Base-by-base conservation (phyloP, 768 basidiomycete species). In the Trametes cubensis region DNA sequence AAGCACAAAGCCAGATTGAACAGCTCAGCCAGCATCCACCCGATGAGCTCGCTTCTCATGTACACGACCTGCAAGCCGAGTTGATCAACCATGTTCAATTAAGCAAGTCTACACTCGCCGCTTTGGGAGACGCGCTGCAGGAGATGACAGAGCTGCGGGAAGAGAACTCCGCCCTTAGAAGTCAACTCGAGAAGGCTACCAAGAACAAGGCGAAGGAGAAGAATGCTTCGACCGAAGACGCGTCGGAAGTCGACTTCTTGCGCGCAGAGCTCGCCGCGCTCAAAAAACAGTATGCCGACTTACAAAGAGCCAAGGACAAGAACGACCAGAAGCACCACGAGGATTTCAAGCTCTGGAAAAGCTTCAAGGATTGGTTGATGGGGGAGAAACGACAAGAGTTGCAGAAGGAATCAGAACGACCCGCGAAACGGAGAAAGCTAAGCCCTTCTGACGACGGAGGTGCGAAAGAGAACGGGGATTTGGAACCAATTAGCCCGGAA, bases 281-380 rank as follows among this genome's bases (percentile, higher is more conserved):
- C 14, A 28, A 60, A n/a, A 17, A 56, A 38, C 38, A 62, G 14
- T 85, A 82, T 58, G 81, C 84, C 42, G 75, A 74, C 0, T 73
- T 89, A 0, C 62, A 72, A 6, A 73, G 75, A 41, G 74, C 77
- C 28, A 80, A 80, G 56, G 76, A 79, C 53, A 78, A 81, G 0
- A 80, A 80, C 14, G 78, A 77, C 13, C 75, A 71, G 21, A 79
- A 78, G 20, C 84, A 84, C 71, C 78, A 81, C 61, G 60, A 63
- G 20, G 83, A 88, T 69, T 85, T 80, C 56, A 41, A 17, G 6
- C 56, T 30, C 39, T 69, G 66, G 69, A 41, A 46, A 23, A 26
- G 44, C 11, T 67, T 69, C 72, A 79, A 79, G 69, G 81, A 77
- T 60, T 88, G 79, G 62, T 34, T 67, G 41, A 50, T 53, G 20